Conservation (phyloP, 306 rosid genomes). For the Quercus variabilis region DNA sequence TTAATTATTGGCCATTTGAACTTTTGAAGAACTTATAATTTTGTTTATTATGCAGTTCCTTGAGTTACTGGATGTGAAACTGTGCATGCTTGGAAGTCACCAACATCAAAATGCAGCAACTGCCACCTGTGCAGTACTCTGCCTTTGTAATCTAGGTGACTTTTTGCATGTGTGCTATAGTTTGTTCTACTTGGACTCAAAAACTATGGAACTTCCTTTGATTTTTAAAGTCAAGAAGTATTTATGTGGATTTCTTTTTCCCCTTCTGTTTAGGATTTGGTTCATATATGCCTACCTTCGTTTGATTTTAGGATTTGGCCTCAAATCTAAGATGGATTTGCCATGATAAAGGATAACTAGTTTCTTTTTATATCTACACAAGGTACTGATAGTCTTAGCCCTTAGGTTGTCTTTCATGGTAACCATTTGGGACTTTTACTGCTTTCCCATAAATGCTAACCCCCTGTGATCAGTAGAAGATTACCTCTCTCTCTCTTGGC, state of each 20-base stretch:
- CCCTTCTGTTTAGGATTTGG: neutral
- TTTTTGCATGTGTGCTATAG: neutral
- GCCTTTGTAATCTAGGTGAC: constrained; percentile 64
- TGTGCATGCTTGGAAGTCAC: constrained; percentile 79
- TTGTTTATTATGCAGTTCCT: constrained; percentile 42
- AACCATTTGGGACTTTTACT: neutral
- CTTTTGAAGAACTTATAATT: constrained; percentile 24
- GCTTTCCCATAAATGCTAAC: neutral
- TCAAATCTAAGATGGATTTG: neutral
- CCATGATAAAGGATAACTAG: neutral
- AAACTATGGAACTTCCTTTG: neutral
- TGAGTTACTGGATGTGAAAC: constrained; percentile 60
- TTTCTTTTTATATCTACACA: neutral
- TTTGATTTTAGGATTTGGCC: neutral
- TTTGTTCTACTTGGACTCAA: neutral
- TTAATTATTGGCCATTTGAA: constrained; percentile 5
- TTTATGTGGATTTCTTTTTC: neutral
- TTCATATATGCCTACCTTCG: neutral
- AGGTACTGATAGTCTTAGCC: neutral
- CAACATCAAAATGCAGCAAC: constrained; percentile 88
- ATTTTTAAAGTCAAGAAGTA: neutral
- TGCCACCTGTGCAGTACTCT: constrained; percentile 71
- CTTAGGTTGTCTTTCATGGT: neutral
- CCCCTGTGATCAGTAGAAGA: neutral
- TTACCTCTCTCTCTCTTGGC: neutral